Conservation (phyloP, 805 yeast genomes). For the Candida insectalens region DNA sequence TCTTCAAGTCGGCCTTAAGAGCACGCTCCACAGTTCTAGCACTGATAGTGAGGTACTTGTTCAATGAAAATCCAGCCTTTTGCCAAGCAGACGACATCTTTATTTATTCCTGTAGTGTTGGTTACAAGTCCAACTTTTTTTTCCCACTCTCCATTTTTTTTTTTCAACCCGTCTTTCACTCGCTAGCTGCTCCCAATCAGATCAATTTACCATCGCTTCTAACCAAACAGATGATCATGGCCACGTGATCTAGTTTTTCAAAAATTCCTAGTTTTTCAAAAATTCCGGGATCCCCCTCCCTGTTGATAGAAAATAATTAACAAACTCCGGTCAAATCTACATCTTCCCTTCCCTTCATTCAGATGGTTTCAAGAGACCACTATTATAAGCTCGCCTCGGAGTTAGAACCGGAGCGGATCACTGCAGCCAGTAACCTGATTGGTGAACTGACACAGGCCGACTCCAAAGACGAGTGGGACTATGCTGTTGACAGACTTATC, state of each 20-base stretch:
- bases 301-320: no score
- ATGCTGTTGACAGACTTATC: constrained; percentile 69
- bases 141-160: not conserved
- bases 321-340: not conserved
- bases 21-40: constrained; percentile 84
- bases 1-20: constrained; percentile 78
- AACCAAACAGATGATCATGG: no score
- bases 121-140: not conserved
- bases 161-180: not conserved
- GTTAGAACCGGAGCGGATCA: constrained; percentile 57
- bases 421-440: constrained; percentile 59
- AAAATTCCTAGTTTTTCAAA: no score
- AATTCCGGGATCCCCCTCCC: no score
- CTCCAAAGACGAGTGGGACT: constrained; percentile 58
- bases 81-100: constrained; percentile 40
- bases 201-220: no score
- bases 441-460: constrained; percentile 39
- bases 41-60: constrained; percentile 84
- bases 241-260: no score
- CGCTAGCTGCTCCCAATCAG: constrained; percentile 7
- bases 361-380: constrained; percentile 56
- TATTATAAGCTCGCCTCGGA: constrained; percentile 76
- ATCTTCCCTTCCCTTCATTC: constrained; percentile 2
- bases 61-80: constrained; percentile 64
- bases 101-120: constrained; percentile 5